Percentiles rank a stretch among this genome's conserved stretches.
Conservation (phyloP, 495 filamentous ascomycete genomes). For the Tuber microsphaerosporum region DNA sequence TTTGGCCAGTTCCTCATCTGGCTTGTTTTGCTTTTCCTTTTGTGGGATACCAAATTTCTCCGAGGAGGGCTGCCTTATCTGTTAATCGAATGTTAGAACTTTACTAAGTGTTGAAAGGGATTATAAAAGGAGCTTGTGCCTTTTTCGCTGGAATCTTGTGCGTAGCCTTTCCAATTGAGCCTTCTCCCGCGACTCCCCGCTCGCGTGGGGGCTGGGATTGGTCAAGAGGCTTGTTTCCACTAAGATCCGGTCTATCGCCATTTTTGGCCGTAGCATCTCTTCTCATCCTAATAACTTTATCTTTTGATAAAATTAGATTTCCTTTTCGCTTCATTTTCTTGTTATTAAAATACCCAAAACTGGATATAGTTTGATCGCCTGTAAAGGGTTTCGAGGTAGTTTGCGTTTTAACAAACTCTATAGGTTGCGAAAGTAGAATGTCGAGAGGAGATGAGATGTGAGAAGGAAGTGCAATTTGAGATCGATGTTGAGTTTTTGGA, state of each 20-base stretch:
- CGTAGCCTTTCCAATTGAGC: neutral
- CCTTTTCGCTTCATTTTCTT: neutral
- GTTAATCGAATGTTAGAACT: neutral
- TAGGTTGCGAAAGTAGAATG: constrained; percentile 23
- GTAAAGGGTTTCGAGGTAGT: neutral
- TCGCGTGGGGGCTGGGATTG: neutral
- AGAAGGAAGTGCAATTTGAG: neutral
- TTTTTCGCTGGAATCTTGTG: neutral
- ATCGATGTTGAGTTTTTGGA: neutral
- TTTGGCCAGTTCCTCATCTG: neutral
- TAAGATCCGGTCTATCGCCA: neutral
- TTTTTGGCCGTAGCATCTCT: neutral
- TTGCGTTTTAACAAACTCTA: constrained; percentile 24
- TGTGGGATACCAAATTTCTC: neutral
- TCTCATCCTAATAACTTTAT: neutral
- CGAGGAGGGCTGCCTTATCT: neutral
- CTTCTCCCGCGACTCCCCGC: neutral
- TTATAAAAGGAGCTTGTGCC: neutral
- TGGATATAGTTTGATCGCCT: neutral
- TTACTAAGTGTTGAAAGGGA: neutral
- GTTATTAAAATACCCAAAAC: neutral
- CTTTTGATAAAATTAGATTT: no score
- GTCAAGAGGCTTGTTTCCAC: neutral
- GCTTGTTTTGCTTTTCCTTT: neutral
- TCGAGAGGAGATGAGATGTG: constrained; percentile 7